Evolutionary conservation across 179 eudicot genomes (phyloP).

Genomic region (Nepenthes alata): DNA sequence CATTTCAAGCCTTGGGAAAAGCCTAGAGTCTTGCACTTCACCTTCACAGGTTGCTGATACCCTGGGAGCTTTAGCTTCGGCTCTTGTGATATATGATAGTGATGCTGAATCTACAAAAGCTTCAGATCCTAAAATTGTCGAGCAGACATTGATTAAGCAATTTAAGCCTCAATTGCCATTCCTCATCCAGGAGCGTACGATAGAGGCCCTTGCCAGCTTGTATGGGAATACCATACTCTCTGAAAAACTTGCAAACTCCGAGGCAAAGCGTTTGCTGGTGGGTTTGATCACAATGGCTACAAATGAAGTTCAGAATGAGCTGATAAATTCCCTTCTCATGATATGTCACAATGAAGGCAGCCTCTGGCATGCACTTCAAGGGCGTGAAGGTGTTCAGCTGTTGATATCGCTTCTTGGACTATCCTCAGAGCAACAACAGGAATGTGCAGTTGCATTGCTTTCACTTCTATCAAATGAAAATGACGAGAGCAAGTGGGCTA

Average conservation of each 20-base stretch:
- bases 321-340: slow-evolving; percentile 64
- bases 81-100: slow-evolving; percentile 85
- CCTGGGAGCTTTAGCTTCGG: slow-evolving; percentile 94
- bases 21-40: slow-evolving; percentile 86
- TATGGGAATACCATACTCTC: slow-evolving; percentile 70
- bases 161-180: slow-evolving; percentile 67
- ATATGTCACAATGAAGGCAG: slow-evolving; percentile 70
- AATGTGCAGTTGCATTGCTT: slow-evolving; percentile 91
- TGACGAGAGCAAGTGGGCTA: slow-evolving; percentile 99
- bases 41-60: slow-evolving; percentile 93
- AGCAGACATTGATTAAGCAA: slow-evolving; percentile 70
- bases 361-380: slow-evolving; percentile 92
- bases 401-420: slow-evolving; percentile 95
- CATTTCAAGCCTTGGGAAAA: slow-evolving; percentile 90
- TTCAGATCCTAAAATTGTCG: slow-evolving; percentile 64
- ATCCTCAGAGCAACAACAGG: slow-evolving; percentile 98
- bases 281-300: slow-evolving; percentile 97
- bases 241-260: slow-evolving; percentile 71
- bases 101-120: slow-evolving; percentile 67
- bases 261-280: slow-evolving; percentile 79
- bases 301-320: slow-evolving; percentile 85
- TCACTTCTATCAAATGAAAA: slow-evolving; percentile 79
- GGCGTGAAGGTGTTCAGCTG: slow-evolving; percentile 95
- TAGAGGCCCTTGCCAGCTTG: slow-evolving; percentile 96
- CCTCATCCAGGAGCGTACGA: slow-evolving; percentile 84